phyloP scores from a whole-genome alignment of 768 basidiomycete species.

The Tulasnella calospora region DNA sequence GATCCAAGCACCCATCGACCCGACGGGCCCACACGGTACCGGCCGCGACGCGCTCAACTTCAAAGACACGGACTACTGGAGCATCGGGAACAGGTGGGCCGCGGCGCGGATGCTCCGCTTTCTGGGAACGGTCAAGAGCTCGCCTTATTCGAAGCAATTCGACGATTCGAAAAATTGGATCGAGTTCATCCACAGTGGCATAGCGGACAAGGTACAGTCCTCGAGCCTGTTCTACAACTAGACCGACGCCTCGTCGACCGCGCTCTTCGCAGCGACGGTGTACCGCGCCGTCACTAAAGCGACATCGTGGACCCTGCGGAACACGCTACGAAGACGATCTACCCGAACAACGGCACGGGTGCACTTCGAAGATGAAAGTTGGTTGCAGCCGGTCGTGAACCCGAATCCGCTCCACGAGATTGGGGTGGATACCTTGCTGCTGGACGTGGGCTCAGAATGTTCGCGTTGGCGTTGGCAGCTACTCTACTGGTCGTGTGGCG shows the following conservation, averaged over 20 bases:
- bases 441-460: background rate
- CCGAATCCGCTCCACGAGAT: constrained; percentile 31
- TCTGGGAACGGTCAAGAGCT: constrained; percentile 33
- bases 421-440: constrained; percentile 3
- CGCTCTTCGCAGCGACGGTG: constrained; percentile 33
- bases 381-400: constrained; percentile 29
- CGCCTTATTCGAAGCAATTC: constrained; percentile 27
- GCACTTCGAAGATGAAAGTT: constrained; percentile 27
- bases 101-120: constrained; percentile 35
- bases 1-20: constrained; percentile 21
- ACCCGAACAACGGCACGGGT: constrained; percentile 19
- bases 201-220: constrained; percentile 20
- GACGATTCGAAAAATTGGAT: constrained; percentile 33
- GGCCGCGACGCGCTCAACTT: background rate
- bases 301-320: constrained; percentile 13
- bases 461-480: background rate
- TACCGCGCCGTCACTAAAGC: constrained; percentile 30
- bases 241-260: constrained; percentile 32
- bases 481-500: background rate
- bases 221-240: constrained; percentile 33
- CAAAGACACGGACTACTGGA: constrained; percentile 32
- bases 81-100: constrained; percentile 37
- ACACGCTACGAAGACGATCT: background rate
- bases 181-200: constrained; percentile 30
- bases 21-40: background rate